A percentile compares a stretch with the other conserved stretches of the same genome.
Evolutionary conservation across 805 yeast species (phyloP).

Genomic region (Priceomyces fermenticarens): DNA sequence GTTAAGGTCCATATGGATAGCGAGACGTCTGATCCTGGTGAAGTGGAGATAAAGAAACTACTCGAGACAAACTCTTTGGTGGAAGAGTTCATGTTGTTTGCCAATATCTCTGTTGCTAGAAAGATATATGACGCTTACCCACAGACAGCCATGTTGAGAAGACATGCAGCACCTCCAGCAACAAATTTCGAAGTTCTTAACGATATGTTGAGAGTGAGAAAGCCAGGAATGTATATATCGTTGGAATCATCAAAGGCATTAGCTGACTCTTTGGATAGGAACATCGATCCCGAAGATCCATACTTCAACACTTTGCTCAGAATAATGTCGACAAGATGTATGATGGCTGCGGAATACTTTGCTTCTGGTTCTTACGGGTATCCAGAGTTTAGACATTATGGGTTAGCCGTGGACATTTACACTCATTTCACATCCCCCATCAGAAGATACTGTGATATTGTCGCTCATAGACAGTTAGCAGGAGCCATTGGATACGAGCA

Average conservation of each 20-base stretch:
- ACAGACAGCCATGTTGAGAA: conserved; percentile 96
- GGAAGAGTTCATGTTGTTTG: conserved; percentile 97
- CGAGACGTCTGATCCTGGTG: conserved; percentile 95
- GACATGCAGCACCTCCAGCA: conserved; percentile 97
- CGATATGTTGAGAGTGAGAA: conserved; percentile 82
- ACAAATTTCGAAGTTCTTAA: conserved; percentile 87
- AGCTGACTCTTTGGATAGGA: conserved; percentile 90
- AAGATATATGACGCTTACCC: conserved; percentile 92
- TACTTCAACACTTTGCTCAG: conserved; percentile 91
- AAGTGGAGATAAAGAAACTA: conserved; percentile 85
- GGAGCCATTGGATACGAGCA: conserved; percentile 97
- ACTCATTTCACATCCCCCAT: conserved; percentile 99
- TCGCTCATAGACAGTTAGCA: conserved; percentile 95
- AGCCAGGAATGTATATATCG: conserved; percentile 65
- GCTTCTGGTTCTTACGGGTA: conserved; percentile 86
- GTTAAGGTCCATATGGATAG: conserved; percentile 96
- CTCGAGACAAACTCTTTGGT: conserved; percentile 93
- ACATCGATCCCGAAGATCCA: conserved; percentile 78
- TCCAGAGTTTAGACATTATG: conserved; percentile 93
- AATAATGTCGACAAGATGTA: conserved; percentile 96
- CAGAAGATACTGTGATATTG: conserved; percentile 95
- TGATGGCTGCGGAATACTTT: conserved; percentile 99
- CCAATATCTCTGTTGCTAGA: conserved; percentile 92
- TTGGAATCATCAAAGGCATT: conserved; percentile 84
- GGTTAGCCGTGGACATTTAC: conserved; percentile 94